Conservation (phyloP, 2,329 filamentous ascomycete species). For the Alternaria arbusti region DNA sequence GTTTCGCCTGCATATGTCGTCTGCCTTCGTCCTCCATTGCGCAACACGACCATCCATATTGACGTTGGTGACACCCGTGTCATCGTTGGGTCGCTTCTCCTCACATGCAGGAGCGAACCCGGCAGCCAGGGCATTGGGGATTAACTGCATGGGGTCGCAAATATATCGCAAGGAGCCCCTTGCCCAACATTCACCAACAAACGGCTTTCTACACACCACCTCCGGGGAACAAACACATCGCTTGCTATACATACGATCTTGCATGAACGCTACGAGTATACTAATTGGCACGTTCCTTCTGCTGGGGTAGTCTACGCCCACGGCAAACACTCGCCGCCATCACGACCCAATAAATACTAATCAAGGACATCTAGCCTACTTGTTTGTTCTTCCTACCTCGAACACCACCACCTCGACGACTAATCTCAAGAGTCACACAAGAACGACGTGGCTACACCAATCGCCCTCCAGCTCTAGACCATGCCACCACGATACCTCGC, state of each 20-base stretch:
- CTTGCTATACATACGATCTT: background rate
- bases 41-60: constrained; percentile 1
- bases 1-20: constrained; percentile 7
- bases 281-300: constrained; percentile 3
- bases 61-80: background rate
- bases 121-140: background rate
- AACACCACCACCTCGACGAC: background rate
- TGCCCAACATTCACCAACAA: background rate
- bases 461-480: background rate
- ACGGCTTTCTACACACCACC: background rate
- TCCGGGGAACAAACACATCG: constrained; percentile 10
- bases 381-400: constrained; percentile 8
- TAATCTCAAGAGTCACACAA: background rate
- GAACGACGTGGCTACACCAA: background rate
- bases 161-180: background rate
- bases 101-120: background rate
- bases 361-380: background rate
- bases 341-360: background rate
- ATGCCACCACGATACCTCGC: background rate
- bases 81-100: background rate
- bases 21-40: constrained; percentile 2
- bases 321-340: background rate
- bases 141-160: background rate
- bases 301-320: background rate
- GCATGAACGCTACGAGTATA: background rate